phyloP scores from a whole-genome alignment of 139 green algal genomes.

The Chlamydomonas sp. region DNA sequence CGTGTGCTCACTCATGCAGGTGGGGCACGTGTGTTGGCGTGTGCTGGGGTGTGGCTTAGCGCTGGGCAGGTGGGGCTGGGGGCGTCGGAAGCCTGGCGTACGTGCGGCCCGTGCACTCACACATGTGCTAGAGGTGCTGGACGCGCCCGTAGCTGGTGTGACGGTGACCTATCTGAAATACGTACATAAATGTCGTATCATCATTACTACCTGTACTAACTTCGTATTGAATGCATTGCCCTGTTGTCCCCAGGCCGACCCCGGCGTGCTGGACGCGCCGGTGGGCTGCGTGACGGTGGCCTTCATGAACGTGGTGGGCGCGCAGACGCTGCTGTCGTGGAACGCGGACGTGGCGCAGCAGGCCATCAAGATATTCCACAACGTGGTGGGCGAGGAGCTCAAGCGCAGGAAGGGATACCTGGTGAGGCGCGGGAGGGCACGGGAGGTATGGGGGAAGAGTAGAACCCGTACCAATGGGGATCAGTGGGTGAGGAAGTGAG shows the following conservation, averaged over 20 bases:
- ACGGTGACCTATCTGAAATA: no score
- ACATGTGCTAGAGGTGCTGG: no score
- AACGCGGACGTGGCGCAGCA: conserved; percentile 48
- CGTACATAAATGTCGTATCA: no score
- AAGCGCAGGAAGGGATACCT: conserved; percentile 39
- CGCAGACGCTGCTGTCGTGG: conserved; percentile 54
- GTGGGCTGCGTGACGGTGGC: conserved; percentile 52
- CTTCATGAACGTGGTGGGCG: conserved; percentile 55
- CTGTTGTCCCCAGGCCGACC: conserved; percentile 10
- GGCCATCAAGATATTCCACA: conserved; percentile 52
- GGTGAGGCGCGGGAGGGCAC: not conserved
- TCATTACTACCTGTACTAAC: not conserved
- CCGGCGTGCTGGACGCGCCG: conserved; percentile 44
- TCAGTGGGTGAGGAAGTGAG: not conserved
- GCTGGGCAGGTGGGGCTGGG: no score
- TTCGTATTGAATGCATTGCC: not conserved
- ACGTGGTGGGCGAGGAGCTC: conserved; percentile 42
- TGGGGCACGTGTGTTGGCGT: not conserved
- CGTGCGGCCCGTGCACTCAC: no score
- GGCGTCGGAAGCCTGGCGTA: no score
- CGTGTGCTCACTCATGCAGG: conserved; percentile 37
- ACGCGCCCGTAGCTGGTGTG: no score
- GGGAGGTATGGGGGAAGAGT: no score
- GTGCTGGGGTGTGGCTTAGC: no score
- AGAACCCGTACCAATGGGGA: no score